phyloP scores from a whole-genome alignment of 805 yeast species.

The Lipomyces oligophaga region DNA sequence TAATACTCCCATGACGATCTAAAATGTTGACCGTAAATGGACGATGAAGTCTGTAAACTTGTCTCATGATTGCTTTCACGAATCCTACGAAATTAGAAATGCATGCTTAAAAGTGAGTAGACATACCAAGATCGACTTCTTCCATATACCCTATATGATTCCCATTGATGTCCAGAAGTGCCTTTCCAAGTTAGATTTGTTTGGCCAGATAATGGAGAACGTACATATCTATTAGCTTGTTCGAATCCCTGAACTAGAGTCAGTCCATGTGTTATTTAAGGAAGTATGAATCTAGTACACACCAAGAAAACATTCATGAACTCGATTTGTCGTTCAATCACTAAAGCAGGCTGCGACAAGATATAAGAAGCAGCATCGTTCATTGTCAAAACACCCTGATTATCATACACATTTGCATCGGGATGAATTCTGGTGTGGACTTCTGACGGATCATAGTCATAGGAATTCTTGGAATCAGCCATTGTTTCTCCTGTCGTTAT shows the following conservation, averaged over 20 bases:
- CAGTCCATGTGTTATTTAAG: not conserved
- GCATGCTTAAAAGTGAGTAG: not conserved
- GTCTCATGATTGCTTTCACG: conserved; percentile 69
- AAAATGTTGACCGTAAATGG: conserved; percentile 50
- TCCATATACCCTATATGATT: conserved; percentile 71
- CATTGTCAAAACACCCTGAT: conserved; percentile 11
- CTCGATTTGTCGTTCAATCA: conserved; percentile 84
- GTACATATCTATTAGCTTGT: conserved; percentile 73
- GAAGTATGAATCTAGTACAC: conserved; percentile 5
- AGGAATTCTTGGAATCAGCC: no score
- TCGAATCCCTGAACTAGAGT: conserved; percentile 64
- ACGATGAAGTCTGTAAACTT: conserved; percentile 76
- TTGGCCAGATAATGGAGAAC: not conserved
- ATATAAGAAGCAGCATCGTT: conserved; percentile 58
- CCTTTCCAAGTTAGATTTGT: conserved; percentile 5
- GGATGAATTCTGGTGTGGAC: no score
- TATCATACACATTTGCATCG: no score
- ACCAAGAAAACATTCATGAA: conserved; percentile 71
- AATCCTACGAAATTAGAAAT: conserved; percentile 31
- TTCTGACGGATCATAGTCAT: no score
- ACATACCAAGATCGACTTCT: conserved; percentile 68
- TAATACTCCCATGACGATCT: conserved; percentile 37
- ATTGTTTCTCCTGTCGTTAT: no score
- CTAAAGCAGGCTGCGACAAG: conserved; percentile 74
- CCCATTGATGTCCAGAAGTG: conserved; percentile 69